Evolutionary conservation across 2,329 filamentous ascomycete genomes (phyloP), one percentile per base, ranked within the genome.

Genomic region (Cadophora sp.): DNA sequence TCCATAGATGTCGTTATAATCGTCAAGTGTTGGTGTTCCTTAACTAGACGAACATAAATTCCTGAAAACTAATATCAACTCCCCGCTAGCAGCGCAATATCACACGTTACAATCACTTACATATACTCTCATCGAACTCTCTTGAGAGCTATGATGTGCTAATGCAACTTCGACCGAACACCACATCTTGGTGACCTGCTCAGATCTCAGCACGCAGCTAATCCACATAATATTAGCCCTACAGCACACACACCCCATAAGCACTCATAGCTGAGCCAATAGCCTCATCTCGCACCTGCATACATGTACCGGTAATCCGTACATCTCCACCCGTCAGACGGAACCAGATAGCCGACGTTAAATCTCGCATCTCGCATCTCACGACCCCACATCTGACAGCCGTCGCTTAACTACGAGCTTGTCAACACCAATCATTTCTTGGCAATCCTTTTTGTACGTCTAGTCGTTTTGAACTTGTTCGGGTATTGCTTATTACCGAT

Each of bases 371-470:
- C 50, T 29, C 50, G 19, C 24, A 53, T 53, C 24, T 26, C 24
- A 29, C 22, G 19, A 14, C 50, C 16, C 40, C 40, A 43, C 16
- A 3, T 43, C 40, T 43, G 40, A 43, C 40, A 43, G 12, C 14
- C 12, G 40, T 43, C 40, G 40, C 40, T 43, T 43, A 43, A 14
- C 12, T 14, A 19, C 40, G 14, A 43, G 12, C 8, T 16, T 43
- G 50, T 53, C 50, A 53, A 53, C 50, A 53, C 50, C 50, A 53
- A 53, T 26, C 24, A 27, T 29, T 27, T 53, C 50, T 53, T 53
- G 50, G 50, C 24, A 53, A 12, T n/a, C n/a, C n/a, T n/a, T n/a
- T n/a, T n/a, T n/a, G n/a, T n/a, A n/a, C n/a, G n/a, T n/a, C n/a
- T n/a, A n/a, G n/a, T n/a, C n/a, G n/a, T n/a, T n/a, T n/a, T n/a